Conservation (phyloP, 164 flowering plant genomes). For the Stephania cephalantha region DNA sequence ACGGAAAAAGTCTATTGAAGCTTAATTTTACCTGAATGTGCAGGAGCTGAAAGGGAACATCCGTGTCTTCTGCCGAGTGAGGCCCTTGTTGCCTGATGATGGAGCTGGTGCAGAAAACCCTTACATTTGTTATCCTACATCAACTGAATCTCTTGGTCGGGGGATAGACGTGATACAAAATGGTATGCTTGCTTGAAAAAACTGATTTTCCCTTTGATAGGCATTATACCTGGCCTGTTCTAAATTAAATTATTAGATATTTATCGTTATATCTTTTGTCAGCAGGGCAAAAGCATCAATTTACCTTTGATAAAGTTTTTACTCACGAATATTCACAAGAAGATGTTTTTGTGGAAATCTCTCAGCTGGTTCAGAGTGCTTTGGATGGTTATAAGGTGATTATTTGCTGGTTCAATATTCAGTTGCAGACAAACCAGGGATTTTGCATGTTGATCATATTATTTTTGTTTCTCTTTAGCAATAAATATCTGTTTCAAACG, state of each 20-base stretch:
- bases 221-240: neutral
- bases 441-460: neutral
- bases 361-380: constrained; percentile 94
- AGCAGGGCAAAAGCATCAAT: constrained; percentile 81
- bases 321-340: constrained; percentile 71
- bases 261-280: neutral
- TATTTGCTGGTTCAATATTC: neutral
- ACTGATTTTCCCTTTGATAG: neutral
- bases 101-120: constrained; percentile 43
- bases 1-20: neutral
- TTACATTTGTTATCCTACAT: constrained; percentile 59
- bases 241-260: neutral
- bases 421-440: too few species aligned
- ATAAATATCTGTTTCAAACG: neutral
- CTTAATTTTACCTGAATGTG: constrained; percentile 12
- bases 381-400: constrained; percentile 97
- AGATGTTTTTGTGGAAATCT: constrained; percentile 25
- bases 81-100: constrained; percentile 82
- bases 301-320: constrained; percentile 90
- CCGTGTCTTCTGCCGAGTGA: constrained; percentile 92
- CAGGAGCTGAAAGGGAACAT: constrained; percentile 98
- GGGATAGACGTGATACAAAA: constrained; percentile 72
- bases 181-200: constrained; percentile 36
- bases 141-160: constrained; percentile 65
- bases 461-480: neutral